phyloP scores from a whole-genome alignment of 2,329 filamentous ascomycete species.

The Daldinia sp. region DNA sequence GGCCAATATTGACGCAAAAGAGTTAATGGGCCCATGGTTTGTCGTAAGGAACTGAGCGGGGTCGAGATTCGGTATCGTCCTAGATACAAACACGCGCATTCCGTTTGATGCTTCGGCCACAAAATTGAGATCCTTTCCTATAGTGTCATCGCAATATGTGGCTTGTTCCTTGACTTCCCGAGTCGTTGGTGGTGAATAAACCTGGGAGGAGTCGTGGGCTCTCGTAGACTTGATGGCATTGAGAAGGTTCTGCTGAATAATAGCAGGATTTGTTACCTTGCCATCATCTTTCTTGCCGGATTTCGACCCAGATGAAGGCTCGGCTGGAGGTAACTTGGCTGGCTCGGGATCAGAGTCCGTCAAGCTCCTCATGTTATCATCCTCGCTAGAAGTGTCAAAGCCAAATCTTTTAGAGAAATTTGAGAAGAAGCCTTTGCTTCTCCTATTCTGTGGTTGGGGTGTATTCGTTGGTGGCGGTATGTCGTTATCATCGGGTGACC shows the following conservation, averaged over 20 bases:
- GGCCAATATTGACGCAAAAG: conserved; percentile 76
- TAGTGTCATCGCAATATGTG: conserved; percentile 85
- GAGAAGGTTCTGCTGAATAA: conserved; percentile 77
- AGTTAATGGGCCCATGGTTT: conserved; percentile 72
- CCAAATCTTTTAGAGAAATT: conserved; percentile 76
- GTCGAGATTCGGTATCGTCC: conserved; percentile 60
- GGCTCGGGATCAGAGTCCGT: conserved; percentile 51
- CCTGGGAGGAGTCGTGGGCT: conserved; percentile 76
- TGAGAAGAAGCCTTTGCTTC: conserved; percentile 72
- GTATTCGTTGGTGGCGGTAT: conserved; percentile 44
- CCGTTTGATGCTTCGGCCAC: conserved; percentile 76
- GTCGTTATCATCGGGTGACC: conserved; percentile 43
- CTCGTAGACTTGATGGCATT: conserved; percentile 84
- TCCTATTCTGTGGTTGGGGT: conserved; percentile 58
- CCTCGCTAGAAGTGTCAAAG: conserved; percentile 65
- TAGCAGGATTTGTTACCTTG: conserved; percentile 69
- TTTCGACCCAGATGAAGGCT: conserved; percentile 38
- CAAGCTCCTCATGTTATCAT: conserved; percentile 61
- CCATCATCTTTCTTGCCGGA: conserved; percentile 55
- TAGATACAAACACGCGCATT: conserved; percentile 79
- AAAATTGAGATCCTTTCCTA: conserved; percentile 78
- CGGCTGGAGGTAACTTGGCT: conserved; percentile 38
- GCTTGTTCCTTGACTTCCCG: conserved; percentile 83
- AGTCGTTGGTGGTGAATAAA: conserved; percentile 80
- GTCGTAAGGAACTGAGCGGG: conserved; percentile 69